phyloP scores from a whole-genome alignment of 441 rosid genomes.

The Syzygium syzygioides region DNA sequence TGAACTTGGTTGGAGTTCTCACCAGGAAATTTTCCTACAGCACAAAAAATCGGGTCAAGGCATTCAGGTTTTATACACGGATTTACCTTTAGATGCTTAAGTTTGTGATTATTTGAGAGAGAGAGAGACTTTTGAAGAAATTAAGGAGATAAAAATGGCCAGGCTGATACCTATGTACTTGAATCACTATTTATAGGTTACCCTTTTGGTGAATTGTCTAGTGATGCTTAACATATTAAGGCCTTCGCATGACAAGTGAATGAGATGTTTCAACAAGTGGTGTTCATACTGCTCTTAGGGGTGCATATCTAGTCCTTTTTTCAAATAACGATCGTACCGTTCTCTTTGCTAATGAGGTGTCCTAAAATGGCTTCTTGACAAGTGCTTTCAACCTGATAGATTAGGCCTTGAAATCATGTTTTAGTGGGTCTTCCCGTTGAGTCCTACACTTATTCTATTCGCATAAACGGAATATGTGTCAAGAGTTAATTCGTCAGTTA shows the following conservation, averaged over 20 bases:
- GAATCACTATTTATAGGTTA: not conserved
- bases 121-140: not conserved
- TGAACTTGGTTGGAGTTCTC: not conserved
- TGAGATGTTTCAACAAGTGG: not conserved
- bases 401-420: not conserved
- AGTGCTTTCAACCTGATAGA: not conserved
- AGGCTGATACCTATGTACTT: not conserved
- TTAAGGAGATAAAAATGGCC: not conserved
- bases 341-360: not conserved
- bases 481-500: no score
- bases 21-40: not conserved
- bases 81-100: not conserved
- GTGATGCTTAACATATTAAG: not conserved
- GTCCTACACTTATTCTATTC: not conserved
- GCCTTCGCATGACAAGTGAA: not conserved
- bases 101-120: not conserved
- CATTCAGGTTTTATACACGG: fast-evolving
- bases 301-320: not conserved
- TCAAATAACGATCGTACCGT: no score
- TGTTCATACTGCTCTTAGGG: not conserved
- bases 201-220: not conserved
- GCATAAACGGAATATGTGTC: no score
- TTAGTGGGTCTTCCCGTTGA: not conserved
- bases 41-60: not conserved
- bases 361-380: not conserved